Evolutionary conservation across 148 eudicot genomes (phyloP).

Genomic region (Selenicereus undatus): DNA sequence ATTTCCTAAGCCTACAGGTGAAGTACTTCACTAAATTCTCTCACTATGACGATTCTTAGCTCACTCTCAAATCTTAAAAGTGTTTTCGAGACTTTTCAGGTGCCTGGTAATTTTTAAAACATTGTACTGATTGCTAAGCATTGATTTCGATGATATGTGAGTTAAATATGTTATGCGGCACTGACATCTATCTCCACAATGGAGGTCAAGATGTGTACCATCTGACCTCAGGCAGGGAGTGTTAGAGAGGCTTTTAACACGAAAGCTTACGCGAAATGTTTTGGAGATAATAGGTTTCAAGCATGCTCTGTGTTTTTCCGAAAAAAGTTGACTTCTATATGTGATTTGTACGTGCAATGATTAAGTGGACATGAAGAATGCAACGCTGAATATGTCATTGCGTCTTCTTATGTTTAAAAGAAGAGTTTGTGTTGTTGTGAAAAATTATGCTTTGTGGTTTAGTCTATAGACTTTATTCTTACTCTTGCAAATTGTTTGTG

Average conservation of each 20-base stretch:
- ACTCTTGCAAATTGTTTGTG: neutral
- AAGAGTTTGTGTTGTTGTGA: neutral
- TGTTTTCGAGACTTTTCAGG: no score
- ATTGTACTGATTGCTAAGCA: neutral
- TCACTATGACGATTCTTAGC: neutral
- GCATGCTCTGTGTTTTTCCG: neutral
- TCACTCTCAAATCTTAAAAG: neutral
- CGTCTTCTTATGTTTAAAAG: neutral
- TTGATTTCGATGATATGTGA: neutral
- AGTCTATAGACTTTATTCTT: neutral
- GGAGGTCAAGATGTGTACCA: neutral
- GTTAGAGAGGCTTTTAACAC: neutral
- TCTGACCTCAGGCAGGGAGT: neutral
- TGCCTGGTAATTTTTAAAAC: neutral
- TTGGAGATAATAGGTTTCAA: neutral
- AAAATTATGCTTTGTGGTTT: neutral
- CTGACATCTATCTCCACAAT: neutral
- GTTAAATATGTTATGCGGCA: neutral
- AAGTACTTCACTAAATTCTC: conserved; percentile 16
- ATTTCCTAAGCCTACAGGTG: conserved; percentile 82
- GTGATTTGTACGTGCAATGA: neutral
- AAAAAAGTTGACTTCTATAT: neutral
- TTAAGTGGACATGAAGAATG: neutral
- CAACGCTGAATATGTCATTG: neutral
- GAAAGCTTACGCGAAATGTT: neutral